phyloP scores from a whole-genome alignment of 805 yeast genomes.

The Grigorovia humatica region DNA sequence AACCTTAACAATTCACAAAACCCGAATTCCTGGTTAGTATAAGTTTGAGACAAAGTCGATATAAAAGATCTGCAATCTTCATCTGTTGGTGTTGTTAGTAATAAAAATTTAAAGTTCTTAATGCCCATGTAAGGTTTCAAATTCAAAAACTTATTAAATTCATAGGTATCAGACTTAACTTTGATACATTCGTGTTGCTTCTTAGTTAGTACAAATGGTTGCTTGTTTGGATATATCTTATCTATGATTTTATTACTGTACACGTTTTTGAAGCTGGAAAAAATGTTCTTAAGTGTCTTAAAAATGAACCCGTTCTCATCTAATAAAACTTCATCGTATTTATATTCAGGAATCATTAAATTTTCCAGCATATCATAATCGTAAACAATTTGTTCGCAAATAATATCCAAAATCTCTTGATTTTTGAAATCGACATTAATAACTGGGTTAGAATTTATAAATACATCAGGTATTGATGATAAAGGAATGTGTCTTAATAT shows the following conservation, averaged over 20 bases:
- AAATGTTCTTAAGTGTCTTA: constrained; percentile 14
- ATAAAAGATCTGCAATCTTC: constrained; percentile 23
- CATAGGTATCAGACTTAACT: constrained; percentile 39
- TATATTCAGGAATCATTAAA: constrained; percentile 48
- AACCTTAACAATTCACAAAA: constrained; percentile 26
- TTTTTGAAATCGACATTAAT: constrained; percentile 9
- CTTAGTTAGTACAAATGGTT: constrained; percentile 24
- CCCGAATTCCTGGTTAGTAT: constrained; percentile 27
- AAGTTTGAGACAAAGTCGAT: constrained; percentile 25
- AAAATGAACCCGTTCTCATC: constrained; percentile 16
- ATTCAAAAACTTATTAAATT: constrained; percentile 49
- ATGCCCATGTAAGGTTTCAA: constrained; percentile 42
- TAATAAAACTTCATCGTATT: constrained; percentile 21
- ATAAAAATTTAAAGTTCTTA: constrained; percentile 43
- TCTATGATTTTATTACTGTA: constrained; percentile 21
- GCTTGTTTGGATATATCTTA: constrained; percentile 15
- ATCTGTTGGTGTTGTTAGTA: constrained; percentile 30
- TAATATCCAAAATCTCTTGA: constrained; percentile 18
- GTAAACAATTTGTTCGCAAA: constrained; percentile 25
- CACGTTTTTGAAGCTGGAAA: constrained; percentile 16
- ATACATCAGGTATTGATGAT: constrained; percentile 47
- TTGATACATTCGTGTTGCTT: constrained; percentile 29
- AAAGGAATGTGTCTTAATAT: constrained; percentile 54
- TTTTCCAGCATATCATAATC: constrained; percentile 39
- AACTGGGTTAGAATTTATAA: constrained; percentile 23